Evolutionary conservation across 2,329 filamentous ascomycete genomes (phyloP), one percentile per base, ranked within the genome.

Genomic region (Clarireedia homoeocarpa): DNA sequence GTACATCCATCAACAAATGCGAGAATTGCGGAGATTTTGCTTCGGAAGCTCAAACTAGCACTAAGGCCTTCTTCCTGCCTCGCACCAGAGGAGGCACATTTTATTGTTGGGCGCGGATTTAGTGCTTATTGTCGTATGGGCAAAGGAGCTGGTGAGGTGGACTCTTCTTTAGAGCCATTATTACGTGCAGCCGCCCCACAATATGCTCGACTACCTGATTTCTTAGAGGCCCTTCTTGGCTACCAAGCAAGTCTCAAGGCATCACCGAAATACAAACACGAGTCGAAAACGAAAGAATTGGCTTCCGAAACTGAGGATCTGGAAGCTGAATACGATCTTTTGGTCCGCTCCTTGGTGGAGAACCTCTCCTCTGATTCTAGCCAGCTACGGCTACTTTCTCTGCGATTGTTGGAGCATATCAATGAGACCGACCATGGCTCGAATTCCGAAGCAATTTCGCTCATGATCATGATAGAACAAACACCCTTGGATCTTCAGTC

Each of bases 381-480:
- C 63, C 77, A 84, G 12, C 75, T 96, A 51, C 82, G 92, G 42
- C 74, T 89, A 9, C 79, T 82, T 7, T 90, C 88, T 20, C 72
- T 99, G 42, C 81, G 84, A 57, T 76, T 96, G 26, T 73, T 97
- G 12, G 78, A 82, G 44, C 75, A 82, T 38, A 71, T 94, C 15
- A 75, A 82, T 49, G 71, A 69, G 52, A 62, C 76, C 73, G 54
- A 72, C 68, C 39, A 76, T 78, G 53, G 75, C 78, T 58, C 72
- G 77, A 47, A 69, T 63, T 72, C 76, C 5, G 73, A 81, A 30
- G 73, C 76, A 6, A 71, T 88, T 24, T 73, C 75, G 6, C 77
- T 83, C 6, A 92, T 95, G 72, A 77, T 91, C 15, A 80, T 89
- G 60, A 83, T 91, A 15, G 91, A 97, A 69, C 81, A 90, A 60